A percentile compares a stretch with the other conserved stretches of the same genome.
These are phyloP conservation scores for Trametes elegans DNA, from an alignment of 768 basidiomycete genomes.

Conservation along the genomic window DNA sequence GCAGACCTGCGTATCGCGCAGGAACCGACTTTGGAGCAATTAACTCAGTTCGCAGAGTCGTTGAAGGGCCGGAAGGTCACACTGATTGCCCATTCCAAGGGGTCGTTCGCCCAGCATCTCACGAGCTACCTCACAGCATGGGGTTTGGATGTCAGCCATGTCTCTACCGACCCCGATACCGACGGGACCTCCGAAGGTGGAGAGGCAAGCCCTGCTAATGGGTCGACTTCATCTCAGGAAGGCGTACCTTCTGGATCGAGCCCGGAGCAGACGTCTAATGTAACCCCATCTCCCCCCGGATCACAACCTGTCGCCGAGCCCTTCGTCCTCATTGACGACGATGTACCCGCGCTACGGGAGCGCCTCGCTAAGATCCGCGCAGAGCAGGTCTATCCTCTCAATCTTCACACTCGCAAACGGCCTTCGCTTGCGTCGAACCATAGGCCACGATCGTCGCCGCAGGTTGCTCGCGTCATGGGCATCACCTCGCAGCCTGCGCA, in stretches of 20 bases:
- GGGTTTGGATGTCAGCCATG: constrained; percentile 92
- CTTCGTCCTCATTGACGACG: constrained; percentile 92
- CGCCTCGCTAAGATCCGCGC: constrained; percentile 67
- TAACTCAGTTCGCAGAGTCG: constrained; percentile 76
- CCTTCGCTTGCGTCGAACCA: constrained; percentile 67
- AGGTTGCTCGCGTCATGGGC: constrained; percentile 60
- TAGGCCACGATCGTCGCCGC: constrained; percentile 78
- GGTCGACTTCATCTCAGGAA: background rate
- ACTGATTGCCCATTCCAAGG: constrained; percentile 82
- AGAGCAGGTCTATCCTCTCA: constrained; percentile 46
- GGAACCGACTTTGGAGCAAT: constrained; percentile 80
- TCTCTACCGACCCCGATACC: constrained; percentile 55
- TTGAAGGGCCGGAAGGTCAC: constrained; percentile 81
- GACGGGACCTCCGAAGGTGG: constrained; percentile 37
- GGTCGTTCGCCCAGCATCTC: constrained; percentile 88
- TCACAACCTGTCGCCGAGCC: constrained; percentile 32
- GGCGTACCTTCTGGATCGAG: background rate
- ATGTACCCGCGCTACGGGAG: constrained; percentile 75
- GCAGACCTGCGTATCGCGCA: constrained; percentile 46
- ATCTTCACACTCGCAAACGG: constrained; percentile 51
- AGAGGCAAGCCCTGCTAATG: constrained; percentile 3
- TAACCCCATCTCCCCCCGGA: constrained; percentile 14
- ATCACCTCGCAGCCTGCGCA: constrained; percentile 30
- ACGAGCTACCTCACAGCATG: constrained; percentile 92
- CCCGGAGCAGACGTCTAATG: background rate